Conservation (phyloP, 108 stramenopile genomes). For the Nannochloropsis oceanica region DNA sequence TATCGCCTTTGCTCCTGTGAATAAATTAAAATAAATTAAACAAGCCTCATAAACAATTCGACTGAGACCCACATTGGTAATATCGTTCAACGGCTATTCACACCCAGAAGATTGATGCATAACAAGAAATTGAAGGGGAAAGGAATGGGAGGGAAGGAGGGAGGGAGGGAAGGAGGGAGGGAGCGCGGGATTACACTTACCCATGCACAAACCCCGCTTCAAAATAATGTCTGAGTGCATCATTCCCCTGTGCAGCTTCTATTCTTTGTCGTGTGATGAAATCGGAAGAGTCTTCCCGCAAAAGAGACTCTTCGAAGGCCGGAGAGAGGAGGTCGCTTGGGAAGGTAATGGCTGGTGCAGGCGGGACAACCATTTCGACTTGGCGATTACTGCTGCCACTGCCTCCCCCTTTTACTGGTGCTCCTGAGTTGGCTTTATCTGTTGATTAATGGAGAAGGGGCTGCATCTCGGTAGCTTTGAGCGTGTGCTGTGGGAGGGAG, state of each 20-base stretch:
- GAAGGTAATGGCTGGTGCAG: background rate
- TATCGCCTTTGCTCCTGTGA: background rate
- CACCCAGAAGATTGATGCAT: too few species aligned
- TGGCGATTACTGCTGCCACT: too few species aligned
- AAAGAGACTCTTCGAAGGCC: background rate
- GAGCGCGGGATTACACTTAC: background rate
- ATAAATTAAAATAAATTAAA: too few species aligned
- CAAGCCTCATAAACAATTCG: too few species aligned
- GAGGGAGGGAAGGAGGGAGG: background rate
- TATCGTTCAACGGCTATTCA: too few species aligned
- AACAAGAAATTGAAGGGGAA: background rate
- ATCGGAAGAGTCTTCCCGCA: background rate
- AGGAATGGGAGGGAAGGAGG: background rate
- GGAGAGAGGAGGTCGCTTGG: background rate
- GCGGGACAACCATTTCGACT: background rate
- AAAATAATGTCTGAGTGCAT: background rate
- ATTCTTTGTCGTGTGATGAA: background rate
- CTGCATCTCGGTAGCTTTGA: too few species aligned
- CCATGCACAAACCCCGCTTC: background rate
- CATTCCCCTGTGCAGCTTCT: background rate
- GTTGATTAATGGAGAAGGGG: too few species aligned
- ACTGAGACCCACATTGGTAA: too few species aligned
- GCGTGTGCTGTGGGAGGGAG: too few species aligned
- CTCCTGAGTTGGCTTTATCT: too few species aligned
- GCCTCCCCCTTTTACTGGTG: too few species aligned